A percentile compares a stretch with the other conserved stretches of the same genome.
Conservation (phyloP, 2,329 filamentous ascomycete genomes). For the Colletotrichum liaoningense region DNA sequence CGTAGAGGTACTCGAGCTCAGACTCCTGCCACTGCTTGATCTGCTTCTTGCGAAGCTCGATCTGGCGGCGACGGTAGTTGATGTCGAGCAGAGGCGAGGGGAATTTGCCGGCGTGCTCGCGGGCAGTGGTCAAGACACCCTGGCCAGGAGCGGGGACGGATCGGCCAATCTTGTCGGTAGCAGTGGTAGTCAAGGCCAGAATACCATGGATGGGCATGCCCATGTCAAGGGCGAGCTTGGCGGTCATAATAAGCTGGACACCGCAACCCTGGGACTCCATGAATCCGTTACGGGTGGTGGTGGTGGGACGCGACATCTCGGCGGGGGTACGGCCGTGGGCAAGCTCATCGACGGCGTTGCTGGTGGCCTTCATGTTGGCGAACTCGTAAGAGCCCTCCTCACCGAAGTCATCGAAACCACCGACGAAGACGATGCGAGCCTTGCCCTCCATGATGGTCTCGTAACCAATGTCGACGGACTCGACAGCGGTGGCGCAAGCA, state of each 20-base stretch:
- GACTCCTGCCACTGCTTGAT: slow-evolving; percentile 98
- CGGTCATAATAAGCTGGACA: slow-evolving; percentile 99
- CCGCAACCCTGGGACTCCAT: slow-evolving; percentile 99
- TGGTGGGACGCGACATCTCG: slow-evolving; percentile 98
- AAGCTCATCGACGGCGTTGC: slow-evolving; percentile 97
- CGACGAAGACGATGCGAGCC: slow-evolving; percentile 95
- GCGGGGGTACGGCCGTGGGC: slow-evolving; percentile 92
- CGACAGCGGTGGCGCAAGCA: slow-evolving; percentile 96
- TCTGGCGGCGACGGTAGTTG: slow-evolving; percentile 95
- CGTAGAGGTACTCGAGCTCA: slow-evolving; percentile 91
- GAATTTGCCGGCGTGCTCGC: slow-evolving; percentile 91
- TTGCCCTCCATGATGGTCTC: slow-evolving; percentile 99
- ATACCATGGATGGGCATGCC: slow-evolving; percentile 98
- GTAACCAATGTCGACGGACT: slow-evolving; percentile 97
- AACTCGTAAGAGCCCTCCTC: slow-evolving; percentile 99
- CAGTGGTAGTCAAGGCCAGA: slow-evolving; percentile 91
- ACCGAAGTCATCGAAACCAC: slow-evolving; percentile 99
- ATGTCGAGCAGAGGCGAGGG: slow-evolving; percentile 96
- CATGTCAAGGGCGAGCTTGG: slow-evolving; percentile 96
- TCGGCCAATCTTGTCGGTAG: slow-evolving; percentile 98
- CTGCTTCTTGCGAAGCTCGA: slow-evolving; percentile 92
- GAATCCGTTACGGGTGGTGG: slow-evolving; percentile 96
- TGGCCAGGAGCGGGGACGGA: slow-evolving; percentile 97
- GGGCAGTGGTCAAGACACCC: slow-evolving; percentile 95
- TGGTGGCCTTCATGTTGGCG: slow-evolving; percentile 99